Evolutionary conservation across 495 filamentous ascomycete genomes (phyloP), one percentile per base, ranked within the genome.

Genomic region (Aspergillus diversus): DNA sequence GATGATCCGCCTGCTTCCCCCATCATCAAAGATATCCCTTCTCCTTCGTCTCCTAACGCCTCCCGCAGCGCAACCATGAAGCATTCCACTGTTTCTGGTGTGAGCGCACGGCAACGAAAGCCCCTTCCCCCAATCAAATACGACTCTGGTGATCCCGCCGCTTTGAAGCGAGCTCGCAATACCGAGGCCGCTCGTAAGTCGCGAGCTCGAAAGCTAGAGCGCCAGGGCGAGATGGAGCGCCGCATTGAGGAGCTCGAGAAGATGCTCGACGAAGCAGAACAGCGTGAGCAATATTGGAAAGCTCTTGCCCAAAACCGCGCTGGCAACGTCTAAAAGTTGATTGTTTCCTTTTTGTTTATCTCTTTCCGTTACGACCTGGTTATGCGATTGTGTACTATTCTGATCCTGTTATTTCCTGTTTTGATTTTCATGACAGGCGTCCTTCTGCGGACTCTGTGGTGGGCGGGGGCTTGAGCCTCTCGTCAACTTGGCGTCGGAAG

Each of bases 121-220:
- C 88, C 91, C 46, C 83, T 97, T 31, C 89, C 90, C 56, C 89
- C 91, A 7, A 91, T 98, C 72, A 70, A 69, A 37, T 76, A 65
- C 27, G 74, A 82, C 52, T 66, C 71, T 15, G 77, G 82, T 32
- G 93, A 97, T 70, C 89, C 89, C 0, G 73, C 91, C 13, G 92
- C 91, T 9, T 84, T 92, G 81, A 98, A 97, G 84, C 92, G 95
- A 65, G 94, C 93, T 37, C 89, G 93, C 60, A 99, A 99, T 76
- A 99, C 95, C 13, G 82, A 94, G 76, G 95, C 95, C 50, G 95
- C 95, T 64, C 91, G 95, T 48, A 97, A 97, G 76, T 97, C 94
- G 43, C 90, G 95, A 12, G 87, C 91, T 63, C 89, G 91, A 66
- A 93, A 95, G 77, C 80, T 91, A 7, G 80, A 87, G 67, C 86